Conservation (phyloP, 306 rosid genomes). For the Corylus americana region DNA sequence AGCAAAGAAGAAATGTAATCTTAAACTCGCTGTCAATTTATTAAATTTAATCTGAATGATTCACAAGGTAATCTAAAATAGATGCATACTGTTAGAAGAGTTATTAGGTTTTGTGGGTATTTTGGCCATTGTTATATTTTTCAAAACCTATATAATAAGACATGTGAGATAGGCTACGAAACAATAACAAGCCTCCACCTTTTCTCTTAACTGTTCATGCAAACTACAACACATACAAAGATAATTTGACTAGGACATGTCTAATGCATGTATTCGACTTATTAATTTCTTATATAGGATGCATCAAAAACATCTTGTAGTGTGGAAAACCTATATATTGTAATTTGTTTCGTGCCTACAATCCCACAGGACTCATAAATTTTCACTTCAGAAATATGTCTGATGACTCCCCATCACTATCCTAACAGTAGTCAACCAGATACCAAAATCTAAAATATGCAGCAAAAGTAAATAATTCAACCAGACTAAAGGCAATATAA, state of each 20-base stretch:
- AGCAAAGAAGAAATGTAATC: constrained; percentile 16
- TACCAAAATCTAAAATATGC: neutral
- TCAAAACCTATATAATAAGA: no score
- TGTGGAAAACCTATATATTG: constrained; percentile 9
- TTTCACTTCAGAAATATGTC: constrained; percentile 5
- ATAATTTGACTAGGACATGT: neutral
- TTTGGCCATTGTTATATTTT: no score
- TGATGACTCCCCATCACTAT: neutral
- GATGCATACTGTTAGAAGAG: no score
- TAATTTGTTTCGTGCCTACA: neutral
- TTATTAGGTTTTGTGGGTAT: no score
- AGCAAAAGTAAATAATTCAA: constrained; percentile 11
- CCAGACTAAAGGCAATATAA: constrained; percentile 14
- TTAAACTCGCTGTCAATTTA: constrained; percentile 13
- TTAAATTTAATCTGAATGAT: constrained; percentile 18
- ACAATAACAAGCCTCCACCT: no score
- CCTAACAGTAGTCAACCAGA: neutral
- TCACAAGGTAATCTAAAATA: constrained; percentile 15
- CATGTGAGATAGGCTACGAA: no score
- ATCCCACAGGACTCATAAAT: constrained; percentile 2
- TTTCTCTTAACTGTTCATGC: no score
- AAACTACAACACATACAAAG: neutral
- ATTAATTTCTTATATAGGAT: neutral
- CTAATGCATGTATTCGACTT: neutral
- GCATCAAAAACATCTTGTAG: neutral